Evolutionary conservation across 2,329 filamentous ascomycete genomes (phyloP).

Genomic region (Calonectria hawksworthii): DNA sequence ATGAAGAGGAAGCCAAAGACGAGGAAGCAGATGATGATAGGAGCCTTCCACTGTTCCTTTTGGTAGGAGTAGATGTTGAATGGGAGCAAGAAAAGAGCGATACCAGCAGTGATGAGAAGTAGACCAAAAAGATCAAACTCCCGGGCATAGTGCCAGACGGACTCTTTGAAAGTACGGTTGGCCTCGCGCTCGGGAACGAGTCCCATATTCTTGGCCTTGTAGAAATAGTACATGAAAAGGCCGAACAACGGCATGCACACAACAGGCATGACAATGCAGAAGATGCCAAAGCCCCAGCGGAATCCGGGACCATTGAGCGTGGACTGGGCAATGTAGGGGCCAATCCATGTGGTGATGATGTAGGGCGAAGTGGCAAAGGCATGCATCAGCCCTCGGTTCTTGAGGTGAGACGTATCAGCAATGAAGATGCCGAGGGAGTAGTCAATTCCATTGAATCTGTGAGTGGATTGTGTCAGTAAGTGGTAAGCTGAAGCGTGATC

Average conservation of each 20-base stretch:
- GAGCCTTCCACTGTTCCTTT: conserved; percentile 61
- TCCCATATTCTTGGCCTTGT: conserved; percentile 63
- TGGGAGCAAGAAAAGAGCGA: conserved; percentile 73
- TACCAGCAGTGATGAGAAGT: conserved; percentile 66
- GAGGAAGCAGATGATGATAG: conserved; percentile 67
- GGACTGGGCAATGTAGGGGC: conserved; percentile 68
- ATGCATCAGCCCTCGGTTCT: conserved; percentile 64
- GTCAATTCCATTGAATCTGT: conserved; percentile 69
- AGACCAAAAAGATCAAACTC: conserved; percentile 73
- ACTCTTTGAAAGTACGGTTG: conserved; percentile 66
- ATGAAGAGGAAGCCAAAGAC: conserved; percentile 70
- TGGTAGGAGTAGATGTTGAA: conserved; percentile 67
- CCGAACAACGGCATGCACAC: conserved; percentile 71
- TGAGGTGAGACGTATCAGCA: conserved; percentile 75
- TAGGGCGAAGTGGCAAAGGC: conserved; percentile 75
- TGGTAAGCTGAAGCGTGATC: neutral
- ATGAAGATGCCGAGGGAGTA: conserved; percentile 75
- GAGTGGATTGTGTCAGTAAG: conserved; percentile 49
- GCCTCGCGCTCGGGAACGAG: conserved; percentile 68
- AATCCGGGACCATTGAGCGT: conserved; percentile 69
- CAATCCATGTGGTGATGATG: conserved; percentile 75
- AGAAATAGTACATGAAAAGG: conserved; percentile 69
- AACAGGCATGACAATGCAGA: conserved; percentile 74
- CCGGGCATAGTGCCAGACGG: conserved; percentile 63
- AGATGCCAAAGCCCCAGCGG: conserved; percentile 78